Conservation (phyloP, 1,284 basidiomycete species). For the Pyrrhoderma noxium region DNA sequence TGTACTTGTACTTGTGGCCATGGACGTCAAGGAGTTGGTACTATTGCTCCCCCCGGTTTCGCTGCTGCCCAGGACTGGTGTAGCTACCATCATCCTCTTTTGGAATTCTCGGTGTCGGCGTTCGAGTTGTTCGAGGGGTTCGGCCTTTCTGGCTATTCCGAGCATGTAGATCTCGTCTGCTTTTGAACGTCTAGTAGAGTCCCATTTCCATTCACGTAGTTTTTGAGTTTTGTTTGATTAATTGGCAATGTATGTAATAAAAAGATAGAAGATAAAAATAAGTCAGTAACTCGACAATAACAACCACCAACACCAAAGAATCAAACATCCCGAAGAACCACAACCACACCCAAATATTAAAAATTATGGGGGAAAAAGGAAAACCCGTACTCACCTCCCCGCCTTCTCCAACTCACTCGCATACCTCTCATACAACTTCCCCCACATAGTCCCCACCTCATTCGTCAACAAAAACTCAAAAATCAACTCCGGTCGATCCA, state of each 20-base stretch:
- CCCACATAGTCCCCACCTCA: slow-evolving; percentile 79
- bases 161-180: slow-evolving; percentile 85
- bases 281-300: no score
- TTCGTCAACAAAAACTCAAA: slow-evolving; percentile 84
- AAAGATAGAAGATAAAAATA: no score
- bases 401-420: slow-evolving; percentile 75
- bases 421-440: slow-evolving; percentile 88
- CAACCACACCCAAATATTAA: no score
- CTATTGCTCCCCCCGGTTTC: no score
- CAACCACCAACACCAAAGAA: no score
- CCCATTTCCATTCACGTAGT: no score
- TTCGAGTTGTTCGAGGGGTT: slow-evolving; percentile 71
- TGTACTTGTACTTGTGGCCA: no score
- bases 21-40: no score
- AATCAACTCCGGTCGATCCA: slow-evolving; percentile 67
- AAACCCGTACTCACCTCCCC: slow-evolving; percentile 43
- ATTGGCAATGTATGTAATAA: no score
- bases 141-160: slow-evolving; percentile 75
- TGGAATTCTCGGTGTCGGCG: slow-evolving; percentile 75
- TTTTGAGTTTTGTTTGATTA: no score
- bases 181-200: slow-evolving; percentile 58
- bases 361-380: slow-evolving; percentile 1
- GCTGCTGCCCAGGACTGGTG: slow-evolving; percentile 31
- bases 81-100: slow-evolving; percentile 63
- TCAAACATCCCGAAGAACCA: no score